Base-by-base conservation (phyloP, 1,284 basidiomycete species). In the Heterobasidion occidentale region DNA sequence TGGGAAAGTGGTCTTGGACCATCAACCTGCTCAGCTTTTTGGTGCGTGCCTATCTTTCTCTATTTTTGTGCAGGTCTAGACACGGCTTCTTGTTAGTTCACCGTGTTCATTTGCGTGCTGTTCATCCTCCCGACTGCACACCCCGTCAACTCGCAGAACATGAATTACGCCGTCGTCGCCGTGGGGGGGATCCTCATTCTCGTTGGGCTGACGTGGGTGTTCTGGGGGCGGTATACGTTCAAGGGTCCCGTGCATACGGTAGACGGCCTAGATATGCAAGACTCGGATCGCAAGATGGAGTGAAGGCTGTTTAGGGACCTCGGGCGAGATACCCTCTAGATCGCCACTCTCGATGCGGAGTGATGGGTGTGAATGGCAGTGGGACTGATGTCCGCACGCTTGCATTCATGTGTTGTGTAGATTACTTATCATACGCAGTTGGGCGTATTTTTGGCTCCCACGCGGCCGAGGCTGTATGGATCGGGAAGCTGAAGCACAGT, bases 161-260 rank as follows among this genome's bases (percentile, higher is more conserved):
- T 86, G 83, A 86, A 86, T 66, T 86, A 85, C 61, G 72, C 81
- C 2, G 69, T 81, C 49, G 74, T 82, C 0, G 78, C 78, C 3
- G 70, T 81, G 19, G 78, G 78, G 2, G 75, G 70, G 0, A 68
- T 82, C 7, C 60, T 75, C 17, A 46, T 76, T 17, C 61, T 78
- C 46, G 72, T 80, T 9, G 63, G 63, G 7, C 38, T 69, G 1
- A 73, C 71, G n/a, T 78, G 76, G 78, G 33, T 70, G 2, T 55
- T 68, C 36, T 79, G 77, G 70, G 71, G 71, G 1, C 60, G 66
- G 15, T 61, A 54, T 35, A 64, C 62, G 48, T 73, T 72, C 58
- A 46, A 47, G 11, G 71, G 71, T 0, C 67, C 70, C 5, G 68
- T 72, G n/a, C 63, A 59, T 55, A 71, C 70, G 15, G n/a, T 42